These are phyloP conservation scores for Peronospora tabacina DNA, from an alignment of 352 stramenopile species.

Conservation along the genomic window DNA sequence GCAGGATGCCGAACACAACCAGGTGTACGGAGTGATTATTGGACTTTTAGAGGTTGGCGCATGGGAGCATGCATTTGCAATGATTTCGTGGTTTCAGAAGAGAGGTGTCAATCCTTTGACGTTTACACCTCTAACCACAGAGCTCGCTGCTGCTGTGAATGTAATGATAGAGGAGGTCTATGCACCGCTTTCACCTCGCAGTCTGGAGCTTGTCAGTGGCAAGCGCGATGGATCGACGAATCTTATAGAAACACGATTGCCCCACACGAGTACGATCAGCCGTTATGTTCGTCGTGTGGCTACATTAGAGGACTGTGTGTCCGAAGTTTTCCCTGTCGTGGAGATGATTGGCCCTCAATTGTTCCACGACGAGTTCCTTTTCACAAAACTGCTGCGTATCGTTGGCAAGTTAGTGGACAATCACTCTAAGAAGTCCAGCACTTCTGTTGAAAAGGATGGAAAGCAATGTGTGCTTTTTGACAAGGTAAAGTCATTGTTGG, in stretches of 20 bases:
- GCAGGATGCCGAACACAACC: constrained; percentile 43
- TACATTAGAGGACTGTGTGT: constrained; percentile 39
- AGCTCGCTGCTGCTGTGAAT: constrained; percentile 68
- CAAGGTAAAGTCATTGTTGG: constrained; percentile 46
- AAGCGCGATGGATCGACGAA: constrained; percentile 2
- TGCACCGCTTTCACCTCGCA: constrained; percentile 43
- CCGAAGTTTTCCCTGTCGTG: constrained; percentile 49
- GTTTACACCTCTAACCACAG: constrained; percentile 50
- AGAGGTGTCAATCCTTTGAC: constrained; percentile 57
- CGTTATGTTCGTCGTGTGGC: constrained; percentile 31
- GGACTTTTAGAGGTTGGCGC: constrained; percentile 72
- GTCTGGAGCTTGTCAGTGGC: constrained; percentile 33
- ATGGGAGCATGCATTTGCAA: constrained; percentile 54
- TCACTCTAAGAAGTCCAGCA: constrained; percentile 20
- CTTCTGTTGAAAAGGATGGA: constrained; percentile 7
- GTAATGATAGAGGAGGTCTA: constrained; percentile 51
- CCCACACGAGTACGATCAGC: constrained; percentile 14
- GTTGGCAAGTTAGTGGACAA: constrained; percentile 46
- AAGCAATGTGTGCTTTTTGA: constrained; percentile 19
- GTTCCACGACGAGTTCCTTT: constrained; percentile 61
- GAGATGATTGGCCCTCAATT: constrained; percentile 58
- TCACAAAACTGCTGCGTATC: constrained; percentile 67
- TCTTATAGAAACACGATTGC: constrained; percentile 3
- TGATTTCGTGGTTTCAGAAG: constrained; percentile 73
- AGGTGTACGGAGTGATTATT: constrained; percentile 77